These are phyloP conservation scores for Leishmania lainsoni DNA, from an alignment of 208 protist genomes.

Conservation along the genomic window DNA sequence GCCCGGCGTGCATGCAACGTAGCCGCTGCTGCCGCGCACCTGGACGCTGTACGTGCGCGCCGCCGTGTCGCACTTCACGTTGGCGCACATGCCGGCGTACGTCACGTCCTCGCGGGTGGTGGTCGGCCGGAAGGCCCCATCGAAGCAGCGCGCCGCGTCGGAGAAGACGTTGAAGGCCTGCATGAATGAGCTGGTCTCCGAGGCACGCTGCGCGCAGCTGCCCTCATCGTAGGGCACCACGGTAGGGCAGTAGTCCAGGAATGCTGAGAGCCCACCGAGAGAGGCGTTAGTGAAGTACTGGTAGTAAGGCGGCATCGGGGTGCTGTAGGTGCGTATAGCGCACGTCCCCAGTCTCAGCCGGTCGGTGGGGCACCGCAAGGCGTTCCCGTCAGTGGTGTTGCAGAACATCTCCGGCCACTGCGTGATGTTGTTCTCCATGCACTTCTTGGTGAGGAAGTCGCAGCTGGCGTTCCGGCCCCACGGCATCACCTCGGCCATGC, in stretches of 20 bases:
- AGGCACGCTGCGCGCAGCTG: too few relatives aligned
- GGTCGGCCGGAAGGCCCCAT: background rate
- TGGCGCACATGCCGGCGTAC: background rate
- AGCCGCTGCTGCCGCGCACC: background rate
- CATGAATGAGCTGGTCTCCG: too few relatives aligned
- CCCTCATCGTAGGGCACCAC: too few relatives aligned
- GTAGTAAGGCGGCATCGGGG: constrained; percentile 17
- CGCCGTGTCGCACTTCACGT: background rate
- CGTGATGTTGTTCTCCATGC: constrained; percentile 35
- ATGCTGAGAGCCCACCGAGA: constrained; percentile 13
- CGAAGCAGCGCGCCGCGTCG: background rate
- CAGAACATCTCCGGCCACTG: constrained; percentile 61
- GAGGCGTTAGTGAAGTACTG: constrained; percentile 33
- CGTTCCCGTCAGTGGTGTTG: background rate
- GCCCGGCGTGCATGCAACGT: background rate
- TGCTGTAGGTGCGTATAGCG: rapidly evolving
- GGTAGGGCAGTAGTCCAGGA: background rate
- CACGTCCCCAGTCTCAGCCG: background rate
- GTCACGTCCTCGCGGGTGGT: background rate
- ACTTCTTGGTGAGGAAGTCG: constrained; percentile 46
- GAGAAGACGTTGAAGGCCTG: background rate
- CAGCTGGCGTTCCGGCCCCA: constrained; percentile 76
- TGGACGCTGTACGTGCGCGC: background rate
- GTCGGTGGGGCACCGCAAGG: background rate
- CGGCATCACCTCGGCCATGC: constrained; percentile 56